Evolutionary conservation across 169 alveolate genomes (phyloP), one percentile per base, ranked within the genome.

Genomic region (Theileria luwenshuni): DNA sequence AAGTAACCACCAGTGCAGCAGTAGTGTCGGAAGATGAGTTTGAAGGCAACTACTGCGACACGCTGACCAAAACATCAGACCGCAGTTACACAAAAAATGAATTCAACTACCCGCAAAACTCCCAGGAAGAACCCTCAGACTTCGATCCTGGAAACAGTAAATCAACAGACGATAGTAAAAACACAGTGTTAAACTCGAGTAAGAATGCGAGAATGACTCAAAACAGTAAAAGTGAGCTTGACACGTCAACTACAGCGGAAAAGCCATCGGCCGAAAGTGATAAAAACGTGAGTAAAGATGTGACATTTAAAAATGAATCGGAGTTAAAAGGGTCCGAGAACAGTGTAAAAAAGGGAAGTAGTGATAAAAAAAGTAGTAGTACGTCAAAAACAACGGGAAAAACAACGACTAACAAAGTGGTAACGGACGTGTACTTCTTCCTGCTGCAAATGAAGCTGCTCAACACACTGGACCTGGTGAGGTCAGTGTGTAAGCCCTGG

Each of bases 401-500:
- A 10, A 10, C 45, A 33, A 43, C 47, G 3, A 10, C 38, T 0
- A 25, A 12, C 21, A 21, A 1, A 33, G 25, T 21, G 47, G 67
- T 32, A 62, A 27, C 48, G 30, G 75, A 60, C 30, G 83, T 75
- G n/a, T 70, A 43, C 48, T 42, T 79, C 1, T 79, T 70, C 48
- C 43, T 79, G 76, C 63, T 68, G 25, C 87, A 79, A 38, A 64
- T 81, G 84, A 81, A 81, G 45, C 74, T 81, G 30, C 56, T 81
- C 47, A 74, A 74, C 42, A 64, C 89, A 17, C 80, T 81, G 27
- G 89, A 74, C 10, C 62, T 81, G 27, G 69, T 81, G 33, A 45
- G 65, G 49, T 47, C 89, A 23, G 85, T 81, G 38, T 81, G 89
- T 30, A 65, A 63, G 45, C 89, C 89, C 21, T 81, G 89, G 89